Conservation (phyloP, 768 basidiomycete species). For the Rhodotorula taiwanensis region DNA sequence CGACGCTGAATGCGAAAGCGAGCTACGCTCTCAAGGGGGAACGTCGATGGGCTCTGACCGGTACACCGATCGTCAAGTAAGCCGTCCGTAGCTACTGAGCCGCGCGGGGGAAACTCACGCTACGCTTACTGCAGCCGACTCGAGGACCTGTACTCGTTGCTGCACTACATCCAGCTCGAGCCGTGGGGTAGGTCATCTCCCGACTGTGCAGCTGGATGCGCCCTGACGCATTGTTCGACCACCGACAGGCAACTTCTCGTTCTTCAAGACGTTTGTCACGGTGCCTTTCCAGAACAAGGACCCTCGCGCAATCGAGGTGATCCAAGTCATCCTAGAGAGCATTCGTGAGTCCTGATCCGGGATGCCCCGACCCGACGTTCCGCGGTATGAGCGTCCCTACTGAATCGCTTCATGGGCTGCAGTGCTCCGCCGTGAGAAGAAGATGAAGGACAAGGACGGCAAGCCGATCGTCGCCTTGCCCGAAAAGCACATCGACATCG, state of each 20-base stretch:
- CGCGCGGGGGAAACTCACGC: background rate
- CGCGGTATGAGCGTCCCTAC: too few relatives aligned
- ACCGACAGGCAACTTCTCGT: constrained; percentile 48
- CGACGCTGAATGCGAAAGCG: constrained; percentile 75
- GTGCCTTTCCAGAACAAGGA: constrained; percentile 85
- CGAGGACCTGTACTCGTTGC: constrained; percentile 72
- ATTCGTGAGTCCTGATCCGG: constrained; percentile 24
- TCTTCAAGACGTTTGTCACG: constrained; percentile 84
- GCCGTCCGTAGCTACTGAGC: constrained; percentile 51
- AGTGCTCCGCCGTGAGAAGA: constrained; percentile 82
- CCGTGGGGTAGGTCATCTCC: constrained; percentile 31
- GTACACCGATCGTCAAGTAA: constrained; percentile 91
- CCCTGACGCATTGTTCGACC: too few relatives aligned
- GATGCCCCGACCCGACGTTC: background rate
- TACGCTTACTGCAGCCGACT: constrained; percentile 18
- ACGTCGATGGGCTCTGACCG: constrained; percentile 85
- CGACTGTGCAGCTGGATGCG: background rate
- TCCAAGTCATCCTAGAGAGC: constrained; percentile 60
- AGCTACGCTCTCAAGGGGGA: constrained; percentile 74
- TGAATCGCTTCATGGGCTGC: too few relatives aligned
- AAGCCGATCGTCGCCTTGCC: constrained; percentile 83
- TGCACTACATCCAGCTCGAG: constrained; percentile 49
- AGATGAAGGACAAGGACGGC: constrained; percentile 78
- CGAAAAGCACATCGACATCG: constrained; percentile 68
- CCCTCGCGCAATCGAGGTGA: constrained; percentile 86